Evolutionary conservation across 805 yeast species (phyloP).

Genomic region (Starmerella sp.): DNA sequence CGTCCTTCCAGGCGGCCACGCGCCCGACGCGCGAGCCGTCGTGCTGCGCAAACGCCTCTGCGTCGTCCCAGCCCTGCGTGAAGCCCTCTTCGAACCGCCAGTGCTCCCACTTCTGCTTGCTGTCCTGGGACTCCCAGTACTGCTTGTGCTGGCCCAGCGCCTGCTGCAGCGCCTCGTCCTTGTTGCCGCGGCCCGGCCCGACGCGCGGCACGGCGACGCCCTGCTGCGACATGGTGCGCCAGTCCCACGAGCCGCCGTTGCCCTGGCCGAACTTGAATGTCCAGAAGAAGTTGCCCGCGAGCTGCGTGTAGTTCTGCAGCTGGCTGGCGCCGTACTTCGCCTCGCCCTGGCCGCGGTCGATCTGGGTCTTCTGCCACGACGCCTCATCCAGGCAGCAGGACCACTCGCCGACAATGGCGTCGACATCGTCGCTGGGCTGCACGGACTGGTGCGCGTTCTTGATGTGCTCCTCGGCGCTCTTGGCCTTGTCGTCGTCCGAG

Average conservation of each 20-base stretch:
- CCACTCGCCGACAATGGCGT: constrained; percentile 77
- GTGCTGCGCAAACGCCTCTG: constrained; percentile 53
- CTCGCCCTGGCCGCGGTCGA: constrained; percentile 44
- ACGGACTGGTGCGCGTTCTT: constrained; percentile 25
- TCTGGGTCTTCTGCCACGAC: constrained; percentile 52
- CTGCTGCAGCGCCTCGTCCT: constrained; percentile 27
- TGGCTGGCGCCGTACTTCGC: constrained; percentile 52
- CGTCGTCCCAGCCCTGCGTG: constrained; percentile 62
- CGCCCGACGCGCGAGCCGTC: constrained; percentile 69
- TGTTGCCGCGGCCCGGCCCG: constrained; percentile 9
- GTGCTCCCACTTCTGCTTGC: constrained; percentile 59
- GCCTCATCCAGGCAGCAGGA: constrained; percentile 73
- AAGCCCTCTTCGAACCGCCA: constrained; percentile 75
- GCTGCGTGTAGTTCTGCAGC: constrained; percentile 35
- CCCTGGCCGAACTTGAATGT: constrained; percentile 78
- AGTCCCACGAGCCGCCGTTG: constrained; percentile 96
- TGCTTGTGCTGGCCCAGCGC: constrained; percentile 39
- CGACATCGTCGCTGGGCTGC: constrained; percentile 34
- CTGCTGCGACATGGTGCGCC: constrained; percentile 47
- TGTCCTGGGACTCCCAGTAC: constrained; percentile 58
- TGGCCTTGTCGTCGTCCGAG: constrained; percentile 57
- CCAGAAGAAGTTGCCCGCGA: constrained; percentile 80
- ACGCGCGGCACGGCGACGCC: constrained; percentile 12
- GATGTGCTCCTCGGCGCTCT: constrained; percentile 53
- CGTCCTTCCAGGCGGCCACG: constrained; percentile 50